Base-by-base conservation (phyloP, 441 rosid genomes). In the Gossypium davidsonii region DNA sequence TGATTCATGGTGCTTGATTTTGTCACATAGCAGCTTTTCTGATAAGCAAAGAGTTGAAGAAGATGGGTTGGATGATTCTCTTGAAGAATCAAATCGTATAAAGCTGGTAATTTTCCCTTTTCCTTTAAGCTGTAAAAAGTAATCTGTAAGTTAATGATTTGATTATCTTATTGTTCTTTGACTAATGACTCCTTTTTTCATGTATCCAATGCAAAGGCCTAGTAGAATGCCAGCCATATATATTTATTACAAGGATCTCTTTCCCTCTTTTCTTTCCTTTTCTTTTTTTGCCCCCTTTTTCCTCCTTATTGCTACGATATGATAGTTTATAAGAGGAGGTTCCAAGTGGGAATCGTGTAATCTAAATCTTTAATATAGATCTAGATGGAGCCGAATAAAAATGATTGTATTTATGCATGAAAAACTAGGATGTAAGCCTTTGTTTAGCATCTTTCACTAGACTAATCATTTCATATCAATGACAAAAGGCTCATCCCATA, bases 1-100 rank as follows among this genome's bases (percentile, higher is more conserved):
- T 78, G 68, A 80, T 72, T 79, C 73, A 42, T 74, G 74, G 63
- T 44, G 59, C 60, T 83, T 79, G 60, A 31, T 74, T 44, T 78
- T 74, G 55, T 78, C 62, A 52, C 76, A 74, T 85, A 78, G 80
- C 88, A 92, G 97, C 86, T 89, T 86, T 67, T 90, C 95, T 52
- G 90, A 79, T 63, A 90, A 86, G 86, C 90, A 82, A 70, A 82
- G 78, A 75, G 70, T 60, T 37, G 84, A 80, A 64, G 89, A 72
- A 83, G 89, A 84, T 71, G 77, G 76, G 75, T 74, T 67, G 73
- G 83, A 74, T 26, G 61, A 71, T 80, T 85, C 85, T 11, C 80
- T 68, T 64, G 88, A 84, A 76, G 84, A 79, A 77, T 85, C 90
- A 69, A 79, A 75, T 55, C 79, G 84, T 37, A 79, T 76, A 74